A percentile compares a stretch with the other conserved stretches of the same genome.
These are phyloP conservation scores for Suhomyces wounanorum DNA, from an alignment of 1,139 yeast genomes.

Conservation along the genomic window DNA sequence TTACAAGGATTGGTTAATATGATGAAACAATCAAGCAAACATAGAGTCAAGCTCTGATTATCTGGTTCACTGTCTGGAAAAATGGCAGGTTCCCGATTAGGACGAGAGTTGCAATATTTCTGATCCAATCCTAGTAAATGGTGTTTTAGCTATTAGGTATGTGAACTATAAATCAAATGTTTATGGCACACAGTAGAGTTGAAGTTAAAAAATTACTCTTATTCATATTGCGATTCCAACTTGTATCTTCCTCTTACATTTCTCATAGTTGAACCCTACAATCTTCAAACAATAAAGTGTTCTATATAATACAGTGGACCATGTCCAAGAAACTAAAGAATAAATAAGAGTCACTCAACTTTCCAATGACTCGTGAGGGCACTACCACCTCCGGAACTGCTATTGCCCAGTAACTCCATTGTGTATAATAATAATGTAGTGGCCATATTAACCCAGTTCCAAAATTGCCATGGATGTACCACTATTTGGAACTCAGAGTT, in stretches of 20 bases:
- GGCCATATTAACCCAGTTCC: slow-evolving; percentile 95
- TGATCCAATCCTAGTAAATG: slow-evolving; percentile 13
- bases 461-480: slow-evolving; percentile 84
- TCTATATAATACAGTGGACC: slow-evolving; percentile 12
- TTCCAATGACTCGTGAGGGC: slow-evolving; percentile 31
- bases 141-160: slow-evolving; percentile 1
- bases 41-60: slow-evolving; percentile 91
- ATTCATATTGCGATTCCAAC: too few relatives aligned
- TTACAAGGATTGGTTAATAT: slow-evolving; percentile 29
- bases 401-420: slow-evolving; percentile 62
- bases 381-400: slow-evolving; percentile 31
- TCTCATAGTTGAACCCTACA: not conserved
- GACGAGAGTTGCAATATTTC: slow-evolving; percentile 43
- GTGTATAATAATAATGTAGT: slow-evolving; percentile 78
- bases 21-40: slow-evolving; percentile 77
- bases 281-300: not conserved
- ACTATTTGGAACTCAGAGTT: slow-evolving; percentile 30
- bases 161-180: not conserved
- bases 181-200: not conserved
- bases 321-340: slow-evolving; percentile 8
- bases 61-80: slow-evolving; percentile 48
- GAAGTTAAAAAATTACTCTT: too few relatives aligned
- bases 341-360: slow-evolving; percentile 18
- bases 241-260: too few relatives aligned
- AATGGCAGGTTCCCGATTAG: slow-evolving; percentile 43